phyloP scores from a whole-genome alignment of 2,329 filamentous ascomycete species.

The Aureobasidium sp. region DNA sequence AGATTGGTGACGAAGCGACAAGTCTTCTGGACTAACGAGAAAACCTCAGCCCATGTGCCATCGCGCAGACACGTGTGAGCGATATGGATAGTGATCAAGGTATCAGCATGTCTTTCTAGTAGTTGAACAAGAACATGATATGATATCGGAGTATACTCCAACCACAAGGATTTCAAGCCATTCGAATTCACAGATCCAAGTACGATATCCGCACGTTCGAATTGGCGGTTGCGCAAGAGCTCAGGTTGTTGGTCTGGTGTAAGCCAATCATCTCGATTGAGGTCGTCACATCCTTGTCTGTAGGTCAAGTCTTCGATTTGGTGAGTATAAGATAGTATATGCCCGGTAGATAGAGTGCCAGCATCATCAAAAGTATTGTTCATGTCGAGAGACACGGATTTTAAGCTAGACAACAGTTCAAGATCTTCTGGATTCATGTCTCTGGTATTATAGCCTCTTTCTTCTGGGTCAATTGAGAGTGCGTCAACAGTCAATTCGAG shows the following conservation, averaged over 20 bases:
- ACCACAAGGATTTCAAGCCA: neutral
- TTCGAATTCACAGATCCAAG: neutral
- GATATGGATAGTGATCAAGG: neutral
- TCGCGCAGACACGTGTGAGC: neutral
- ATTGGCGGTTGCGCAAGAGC: neutral
- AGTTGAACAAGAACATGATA: neutral
- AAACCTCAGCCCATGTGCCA: neutral
- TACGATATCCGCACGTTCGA: neutral
- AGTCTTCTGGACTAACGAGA: neutral
- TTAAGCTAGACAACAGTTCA: neutral
- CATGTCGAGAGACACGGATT: neutral
- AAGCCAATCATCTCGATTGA: neutral
- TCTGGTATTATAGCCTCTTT: neutral
- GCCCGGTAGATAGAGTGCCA: neutral
- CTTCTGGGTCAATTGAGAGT: neutral
- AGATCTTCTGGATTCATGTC: neutral
- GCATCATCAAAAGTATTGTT: neutral
- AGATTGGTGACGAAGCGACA: neutral
- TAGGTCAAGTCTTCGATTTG: neutral
- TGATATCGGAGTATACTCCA: neutral
- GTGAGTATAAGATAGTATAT: neutral
- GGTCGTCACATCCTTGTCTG: neutral
- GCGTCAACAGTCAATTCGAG: neutral
- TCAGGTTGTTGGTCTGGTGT: neutral
- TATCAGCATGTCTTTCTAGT: neutral